A percentile compares a stretch with the other conserved stretches of the same genome.
These are phyloP conservation scores for Cucurbita ficifolia DNA, from an alignment of 306 rosid genomes.

Conservation along the genomic window DNA sequence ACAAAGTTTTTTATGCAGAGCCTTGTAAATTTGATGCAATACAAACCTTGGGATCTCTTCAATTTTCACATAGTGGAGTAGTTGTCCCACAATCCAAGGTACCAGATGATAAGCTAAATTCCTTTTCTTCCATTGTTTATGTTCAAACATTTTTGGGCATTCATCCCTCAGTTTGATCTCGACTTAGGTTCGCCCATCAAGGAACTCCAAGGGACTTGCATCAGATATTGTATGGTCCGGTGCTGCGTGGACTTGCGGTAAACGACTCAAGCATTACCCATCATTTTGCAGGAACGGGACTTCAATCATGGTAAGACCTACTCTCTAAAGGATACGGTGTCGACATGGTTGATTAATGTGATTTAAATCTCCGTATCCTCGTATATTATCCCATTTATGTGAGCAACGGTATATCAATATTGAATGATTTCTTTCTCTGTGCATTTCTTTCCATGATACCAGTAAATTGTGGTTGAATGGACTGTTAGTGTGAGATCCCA, in stretches of 20 bases:
- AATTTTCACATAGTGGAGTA: conserved; percentile 23
- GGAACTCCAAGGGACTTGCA: conserved; percentile 39
- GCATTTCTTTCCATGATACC: neutral
- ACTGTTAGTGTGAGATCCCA: neutral
- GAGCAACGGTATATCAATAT: neutral
- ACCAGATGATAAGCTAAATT: conserved; percentile 31
- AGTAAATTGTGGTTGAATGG: neutral
- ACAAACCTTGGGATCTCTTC: conserved; percentile 27
- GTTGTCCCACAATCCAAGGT: conserved; percentile 21
- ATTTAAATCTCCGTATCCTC: neutral
- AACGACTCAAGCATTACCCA: conserved; percentile 87
- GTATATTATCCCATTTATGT: neutral
- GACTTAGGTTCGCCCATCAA: conserved; percentile 39
- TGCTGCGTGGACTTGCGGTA: conserved; percentile 79
- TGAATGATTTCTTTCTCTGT: neutral
- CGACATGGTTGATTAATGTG: neutral
- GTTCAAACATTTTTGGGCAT: neutral
- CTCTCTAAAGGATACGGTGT: neutral
- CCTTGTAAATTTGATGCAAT: conserved; percentile 24
- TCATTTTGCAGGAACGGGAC: conserved; percentile 75
- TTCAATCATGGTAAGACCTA: conserved; percentile 53
- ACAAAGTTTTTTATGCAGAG: conserved; percentile 21
- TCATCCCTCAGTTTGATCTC: conserved; percentile 8
- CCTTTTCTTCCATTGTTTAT: neutral
- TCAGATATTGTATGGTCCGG: conserved; percentile 94